phyloP scores from a whole-genome alignment of 306 rosid genomes.

The Cucumis hystrix region DNA sequence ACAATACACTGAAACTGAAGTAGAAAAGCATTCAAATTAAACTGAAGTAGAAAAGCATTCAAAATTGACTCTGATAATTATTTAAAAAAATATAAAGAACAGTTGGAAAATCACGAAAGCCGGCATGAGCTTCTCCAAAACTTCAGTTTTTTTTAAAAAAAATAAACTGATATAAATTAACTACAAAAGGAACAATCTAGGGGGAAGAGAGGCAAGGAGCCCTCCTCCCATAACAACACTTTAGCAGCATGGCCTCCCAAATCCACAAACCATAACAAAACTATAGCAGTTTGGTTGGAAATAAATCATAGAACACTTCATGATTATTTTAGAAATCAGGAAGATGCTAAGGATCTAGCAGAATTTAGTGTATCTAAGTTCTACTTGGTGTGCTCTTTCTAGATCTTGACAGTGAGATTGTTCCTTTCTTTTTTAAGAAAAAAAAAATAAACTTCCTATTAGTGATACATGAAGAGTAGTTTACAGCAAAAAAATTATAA shows the following conservation, averaged over 20 bases:
- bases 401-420: not conserved
- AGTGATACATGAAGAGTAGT: not conserved
- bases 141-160: not conserved
- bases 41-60: not conserved
- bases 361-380: not conserved
- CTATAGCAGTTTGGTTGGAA: not conserved
- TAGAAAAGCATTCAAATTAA: not conserved
- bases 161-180: too few species aligned
- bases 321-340: not conserved
- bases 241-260: too few species aligned
- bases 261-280: too few species aligned
- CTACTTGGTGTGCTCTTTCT: not conserved
- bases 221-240: too few species aligned
- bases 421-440: not conserved
- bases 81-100: not conserved
- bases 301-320: not conserved
- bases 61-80: not conserved
- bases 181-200: too few species aligned
- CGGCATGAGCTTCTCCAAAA: not conserved
- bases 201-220: too few species aligned
- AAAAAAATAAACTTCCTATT: not conserved
- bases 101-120: not conserved
- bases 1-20: not conserved
- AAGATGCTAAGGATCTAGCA: not conserved
- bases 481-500: not conserved